Evolutionary conservation across 1,139 yeast genomes (phyloP), one percentile per base, ranked within the genome.

Genomic region (Geotrichum histeridarum): DNA sequence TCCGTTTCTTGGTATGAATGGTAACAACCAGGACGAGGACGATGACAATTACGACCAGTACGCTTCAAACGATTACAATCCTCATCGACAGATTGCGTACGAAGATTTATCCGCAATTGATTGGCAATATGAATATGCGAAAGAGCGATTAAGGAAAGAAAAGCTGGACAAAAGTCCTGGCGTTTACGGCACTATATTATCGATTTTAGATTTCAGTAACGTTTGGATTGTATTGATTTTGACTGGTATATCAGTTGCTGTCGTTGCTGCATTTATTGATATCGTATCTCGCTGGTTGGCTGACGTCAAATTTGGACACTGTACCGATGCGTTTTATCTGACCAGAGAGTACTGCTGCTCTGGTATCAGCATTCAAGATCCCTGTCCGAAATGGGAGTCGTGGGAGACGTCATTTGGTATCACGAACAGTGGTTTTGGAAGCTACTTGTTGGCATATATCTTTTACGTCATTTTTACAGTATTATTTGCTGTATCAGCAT

Each of bases 221-320:
- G 53, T 51, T 17, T 56, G 57, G 57, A 51, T 56, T 32, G 55
- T 56, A 6, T 35, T 56, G 31, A 46, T 56, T 1, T 18, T 54
- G 14, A 50, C 59, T 37, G 55, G 60, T 27, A 33, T 53, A 42
- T 54, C 56, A 9, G 59, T 56, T 15, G 63, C 60, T 18, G 48
- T 59, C 12, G 56, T 57, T 5, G 57, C 59, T 18, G 60, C 62
- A 8, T 58, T 54, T 32, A 45, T 55, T 35, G 90, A 86, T 63
- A 77, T 84, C 59, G 67, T 77, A 0, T 75, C 88, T 0, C 81
- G 78, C 31, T 81, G 84, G 81, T 73, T 86, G 48, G 79, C 82
- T 49, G 89, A 86, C 60, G 61, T 84, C 49, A 80, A 82, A 56
- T 67, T 68, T 52, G 84, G 84, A 1, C 67, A 71, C 37, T 81